Percentiles rank a stretch among this genome's conserved stretches.
Conservation (phyloP, 495 filamentous ascomycete species). For the Patellaria atrata region DNA sequence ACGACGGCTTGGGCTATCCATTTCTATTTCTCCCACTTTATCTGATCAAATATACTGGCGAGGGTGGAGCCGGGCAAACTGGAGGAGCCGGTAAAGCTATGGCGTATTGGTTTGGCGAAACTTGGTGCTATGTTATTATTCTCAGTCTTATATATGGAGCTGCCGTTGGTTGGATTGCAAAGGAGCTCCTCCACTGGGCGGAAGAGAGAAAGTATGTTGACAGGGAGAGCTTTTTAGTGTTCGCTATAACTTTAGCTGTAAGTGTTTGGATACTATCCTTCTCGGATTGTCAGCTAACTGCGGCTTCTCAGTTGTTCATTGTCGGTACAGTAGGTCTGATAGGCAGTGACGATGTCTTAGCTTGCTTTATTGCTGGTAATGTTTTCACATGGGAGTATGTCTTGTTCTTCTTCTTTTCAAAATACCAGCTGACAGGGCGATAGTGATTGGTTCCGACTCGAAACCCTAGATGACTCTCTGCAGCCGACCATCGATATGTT, state of each 20-base stretch:
- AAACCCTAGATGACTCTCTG: constrained; percentile 75
- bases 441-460: constrained; percentile 77
- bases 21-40: constrained; percentile 80
- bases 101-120: constrained; percentile 74
- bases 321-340: constrained; percentile 78
- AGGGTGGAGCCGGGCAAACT: constrained; percentile 38
- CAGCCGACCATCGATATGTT: constrained; percentile 83
- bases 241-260: constrained; percentile 69
- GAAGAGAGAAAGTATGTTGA: constrained; percentile 74
- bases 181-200: constrained; percentile 70
- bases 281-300: neutral
- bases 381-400: constrained; percentile 69
- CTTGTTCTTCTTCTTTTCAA: neutral
- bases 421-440: constrained; percentile 10
- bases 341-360: constrained; percentile 82
- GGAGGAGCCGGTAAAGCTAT: constrained; percentile 56
- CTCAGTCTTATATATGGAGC: constrained; percentile 67
- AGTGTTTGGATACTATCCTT: constrained; percentile 19
- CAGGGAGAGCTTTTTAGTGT: constrained; percentile 79
- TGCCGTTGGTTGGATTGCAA: constrained; percentile 63
- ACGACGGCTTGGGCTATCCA: constrained; percentile 88
- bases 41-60: constrained; percentile 58
- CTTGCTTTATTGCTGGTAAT: constrained; percentile 89
- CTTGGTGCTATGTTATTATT: constrained; percentile 70
- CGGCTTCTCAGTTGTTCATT: constrained; percentile 46